phyloP scores from a whole-genome alignment of 2,329 filamentous ascomycete species.

The Niveomyces coronatus region DNA sequence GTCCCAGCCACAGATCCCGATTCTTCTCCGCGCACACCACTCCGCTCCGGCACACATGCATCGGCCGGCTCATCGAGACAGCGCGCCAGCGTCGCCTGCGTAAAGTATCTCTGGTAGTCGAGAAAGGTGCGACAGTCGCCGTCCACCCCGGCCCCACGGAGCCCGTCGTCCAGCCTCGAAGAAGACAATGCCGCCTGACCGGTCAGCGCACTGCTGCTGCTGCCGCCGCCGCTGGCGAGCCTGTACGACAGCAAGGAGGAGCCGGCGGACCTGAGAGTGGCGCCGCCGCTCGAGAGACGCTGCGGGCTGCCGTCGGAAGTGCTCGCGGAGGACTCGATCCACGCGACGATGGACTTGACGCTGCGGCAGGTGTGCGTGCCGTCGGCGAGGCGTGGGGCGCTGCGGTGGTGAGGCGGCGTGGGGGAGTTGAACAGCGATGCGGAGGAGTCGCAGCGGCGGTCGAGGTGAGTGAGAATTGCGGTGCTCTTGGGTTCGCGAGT shows the following conservation, averaged over 20 bases:
- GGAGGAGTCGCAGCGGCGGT: constrained; percentile 10
- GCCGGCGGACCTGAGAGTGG: neutral
- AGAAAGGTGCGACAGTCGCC: constrained; percentile 23
- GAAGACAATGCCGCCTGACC: too few species aligned
- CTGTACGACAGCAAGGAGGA: neutral
- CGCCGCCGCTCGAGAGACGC: constrained; percentile 2
- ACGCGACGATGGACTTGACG: constrained; percentile 23
- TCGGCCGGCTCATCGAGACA: constrained; percentile 18
- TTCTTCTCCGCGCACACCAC: too few species aligned
- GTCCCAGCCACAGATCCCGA: neutral
- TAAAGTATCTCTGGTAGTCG: constrained; percentile 23
- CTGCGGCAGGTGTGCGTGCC: constrained; percentile 13
- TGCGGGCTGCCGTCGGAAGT: neutral
- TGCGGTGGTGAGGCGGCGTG: too few species aligned
- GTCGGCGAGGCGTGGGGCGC: neutral
- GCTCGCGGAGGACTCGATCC: constrained; percentile 17
- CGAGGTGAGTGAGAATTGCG: constrained; percentile 19
- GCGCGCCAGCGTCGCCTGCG: constrained; percentile 19
- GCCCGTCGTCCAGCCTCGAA: too few species aligned
- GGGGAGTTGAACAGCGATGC: too few species aligned
- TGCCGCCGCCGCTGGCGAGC: too few species aligned
- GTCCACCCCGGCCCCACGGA: constrained; percentile 15
- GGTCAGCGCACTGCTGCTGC: too few species aligned
- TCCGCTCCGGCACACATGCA: too few species aligned
- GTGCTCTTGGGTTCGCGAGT: constrained; percentile 13